Base-by-base conservation (phyloP, 1,139 yeast genomes). In the Cylindricascospora bacillispora region DNA sequence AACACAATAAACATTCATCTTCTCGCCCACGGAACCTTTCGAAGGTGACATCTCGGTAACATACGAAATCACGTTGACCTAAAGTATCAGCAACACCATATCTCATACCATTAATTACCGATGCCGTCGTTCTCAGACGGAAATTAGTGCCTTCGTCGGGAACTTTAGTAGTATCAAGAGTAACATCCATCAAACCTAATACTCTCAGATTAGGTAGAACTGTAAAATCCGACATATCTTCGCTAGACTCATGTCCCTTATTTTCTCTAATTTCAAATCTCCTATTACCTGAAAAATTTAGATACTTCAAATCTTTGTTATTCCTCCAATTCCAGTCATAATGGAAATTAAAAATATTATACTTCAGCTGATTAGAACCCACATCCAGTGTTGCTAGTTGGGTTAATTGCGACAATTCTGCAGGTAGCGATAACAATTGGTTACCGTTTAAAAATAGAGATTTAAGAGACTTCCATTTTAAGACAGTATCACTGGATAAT, bases 261-360 rank as follows among this genome's bases (percentile, higher is more conserved):
- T 29, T 65, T 52, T 48, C 62, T 62, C 36, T 71, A 43, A 89
- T 83, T 50, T 89, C 98, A 39, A 92, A 73, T 39, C 95, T 67
- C 48, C 80, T 78, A 51, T 92, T 92, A 25, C 97, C 97, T 0
- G 95, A 82, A 38, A 92, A 76, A 52, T 86, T 89, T 50, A 92
- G 67, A 46, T 80, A 85, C 43, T 66, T 72, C 52, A 92, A 63
- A 27, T 76, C 74, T 33, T 67, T 62, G 49, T 89, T 92, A 63
- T 75, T 76, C 46, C 80, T 78, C 98, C 98, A 92, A 54, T 83
- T 89, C 97, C 97, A 89, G 53, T 89, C 98, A 50, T 83, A 86
- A 5, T 93, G 93, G 72, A 86, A 82, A 52, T 89, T 89, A 10
- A 92, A 79, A 35, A 89, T 83, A 45, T 92, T 89, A 55, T 89